These are phyloP conservation scores for Primulina eburnea DNA, from an alignment of 257 asterid genomes.

Conservation along the genomic window DNA sequence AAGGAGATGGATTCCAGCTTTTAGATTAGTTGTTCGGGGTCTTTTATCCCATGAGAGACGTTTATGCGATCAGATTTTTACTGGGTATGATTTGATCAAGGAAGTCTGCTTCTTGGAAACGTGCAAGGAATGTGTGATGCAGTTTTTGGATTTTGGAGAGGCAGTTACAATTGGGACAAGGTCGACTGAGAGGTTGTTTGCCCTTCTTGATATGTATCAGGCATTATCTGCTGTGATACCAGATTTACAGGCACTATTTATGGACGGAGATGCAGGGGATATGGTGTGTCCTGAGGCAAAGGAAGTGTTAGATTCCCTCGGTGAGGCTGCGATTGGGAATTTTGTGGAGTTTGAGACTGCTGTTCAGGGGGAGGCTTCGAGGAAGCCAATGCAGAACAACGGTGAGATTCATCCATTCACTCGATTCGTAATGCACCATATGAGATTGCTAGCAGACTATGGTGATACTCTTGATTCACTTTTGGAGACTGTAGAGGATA, in stretches of 20 bases:
- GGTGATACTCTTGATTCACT: conserved; percentile 63
- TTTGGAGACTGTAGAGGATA: conserved; percentile 43
- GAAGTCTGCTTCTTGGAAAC: conserved; percentile 86
- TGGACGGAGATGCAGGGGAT: conserved; percentile 70
- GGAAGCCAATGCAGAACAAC: conserved; percentile 54
- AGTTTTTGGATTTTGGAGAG: conserved; percentile 88
- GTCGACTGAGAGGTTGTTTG: conserved; percentile 63
- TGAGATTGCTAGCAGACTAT: conserved; percentile 77
- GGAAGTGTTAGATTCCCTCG: conserved; percentile 69
- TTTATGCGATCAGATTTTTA: conserved; percentile 70
- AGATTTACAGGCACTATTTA: conserved; percentile 56
- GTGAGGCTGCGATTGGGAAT: conserved; percentile 83
- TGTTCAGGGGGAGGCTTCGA: conserved; percentile 74
- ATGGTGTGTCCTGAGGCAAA: conserved; percentile 77
- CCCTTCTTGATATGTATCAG: conserved; percentile 84
- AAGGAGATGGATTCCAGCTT: conserved; percentile 87
- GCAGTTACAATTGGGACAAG: conserved; percentile 86
- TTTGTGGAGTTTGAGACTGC: conserved; percentile 87
- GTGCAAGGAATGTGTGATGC: conserved; percentile 87
- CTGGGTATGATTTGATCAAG: conserved; percentile 57
- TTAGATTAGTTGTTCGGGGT: conserved; percentile 65
- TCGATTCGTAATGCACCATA: conserved; percentile 90
- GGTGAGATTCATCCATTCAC: conserved; percentile 87
- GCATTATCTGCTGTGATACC: conserved; percentile 58
- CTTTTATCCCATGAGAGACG: conserved; percentile 64